A percentile compares a stretch with the other conserved stretches of the same genome.
Conservation (phyloP, 352 stramenopile genomes). For the Pseudoperonospora humuli region DNA sequence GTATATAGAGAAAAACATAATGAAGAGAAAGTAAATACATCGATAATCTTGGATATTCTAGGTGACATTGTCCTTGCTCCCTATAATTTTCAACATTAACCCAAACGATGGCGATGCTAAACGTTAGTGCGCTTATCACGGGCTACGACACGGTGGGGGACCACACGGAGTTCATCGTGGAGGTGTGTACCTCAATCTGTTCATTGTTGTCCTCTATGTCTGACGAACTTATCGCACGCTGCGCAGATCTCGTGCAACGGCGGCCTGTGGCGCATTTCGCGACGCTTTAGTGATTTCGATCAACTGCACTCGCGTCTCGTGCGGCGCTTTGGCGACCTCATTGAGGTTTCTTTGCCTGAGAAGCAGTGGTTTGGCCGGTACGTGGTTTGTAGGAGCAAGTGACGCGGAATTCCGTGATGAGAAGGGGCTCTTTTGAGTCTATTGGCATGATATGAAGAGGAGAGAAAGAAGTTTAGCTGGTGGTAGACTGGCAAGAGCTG, state of each 20-base stretch:
- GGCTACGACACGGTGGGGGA: constrained; percentile 77
- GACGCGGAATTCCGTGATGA: constrained; percentile 37
- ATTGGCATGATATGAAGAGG: background rate
- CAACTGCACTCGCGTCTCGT: constrained; percentile 74
- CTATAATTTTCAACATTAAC: too few relatives aligned
- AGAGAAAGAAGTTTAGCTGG: too few relatives aligned
- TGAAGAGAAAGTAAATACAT: background rate
- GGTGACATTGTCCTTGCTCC: too few relatives aligned
- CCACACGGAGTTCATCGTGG: constrained; percentile 81
- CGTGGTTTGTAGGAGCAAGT: constrained; percentile 8
- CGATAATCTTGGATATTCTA: too few relatives aligned
- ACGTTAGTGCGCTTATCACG: constrained; percentile 75
- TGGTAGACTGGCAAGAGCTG: too few relatives aligned
- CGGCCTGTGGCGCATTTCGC: constrained; percentile 74
- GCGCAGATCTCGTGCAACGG: constrained; percentile 74
- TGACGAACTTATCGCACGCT: background rate
- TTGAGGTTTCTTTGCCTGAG: constrained; percentile 60
- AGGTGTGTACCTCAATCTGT: constrained; percentile 25
- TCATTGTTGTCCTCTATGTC: background rate
- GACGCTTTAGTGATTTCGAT: constrained; percentile 84
- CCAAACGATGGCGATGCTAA: constrained; percentile 48
- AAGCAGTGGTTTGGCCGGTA: constrained; percentile 86
- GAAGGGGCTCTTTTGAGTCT: constrained; percentile 2
- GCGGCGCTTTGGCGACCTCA: constrained; percentile 63
- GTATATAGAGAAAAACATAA: too few relatives aligned